Percentiles rank a stretch among this genome's conserved stretches.
phyloP scores from a whole-genome alignment of 352 stramenopile species.

The Pythium coloratum region DNA sequence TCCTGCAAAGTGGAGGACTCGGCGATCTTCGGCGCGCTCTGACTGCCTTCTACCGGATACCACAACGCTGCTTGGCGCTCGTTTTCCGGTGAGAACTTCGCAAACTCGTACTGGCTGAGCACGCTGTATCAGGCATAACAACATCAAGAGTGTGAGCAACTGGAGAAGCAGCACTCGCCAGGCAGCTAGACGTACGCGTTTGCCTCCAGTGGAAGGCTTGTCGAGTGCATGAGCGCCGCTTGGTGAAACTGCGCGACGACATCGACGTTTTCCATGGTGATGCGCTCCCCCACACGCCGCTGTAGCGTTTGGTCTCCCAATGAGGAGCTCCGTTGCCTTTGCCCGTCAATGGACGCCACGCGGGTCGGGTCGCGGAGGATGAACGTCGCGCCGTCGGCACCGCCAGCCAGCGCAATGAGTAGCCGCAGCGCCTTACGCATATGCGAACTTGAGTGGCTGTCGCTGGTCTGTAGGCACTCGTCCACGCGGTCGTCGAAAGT shows the following conservation, averaged over 20 bases:
- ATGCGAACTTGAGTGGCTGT: background rate
- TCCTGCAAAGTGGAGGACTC: background rate
- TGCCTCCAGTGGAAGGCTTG: slow-evolving; percentile 37
- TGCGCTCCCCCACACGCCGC: slow-evolving; percentile 50
- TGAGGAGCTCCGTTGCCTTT: background rate
- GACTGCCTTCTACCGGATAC: slow-evolving; percentile 17
- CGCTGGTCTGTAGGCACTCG: slow-evolving; percentile 11
- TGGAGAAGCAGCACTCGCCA: background rate
- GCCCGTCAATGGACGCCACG: background rate
- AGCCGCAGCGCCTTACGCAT: slow-evolving; percentile 44
- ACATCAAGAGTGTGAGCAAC: background rate
- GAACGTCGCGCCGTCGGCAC: slow-evolving; percentile 56
- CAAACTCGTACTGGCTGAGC: slow-evolving; percentile 13
- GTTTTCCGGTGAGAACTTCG: slow-evolving; percentile 10
- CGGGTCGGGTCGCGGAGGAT: slow-evolving; percentile 51
- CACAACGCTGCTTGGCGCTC: slow-evolving; percentile 15
- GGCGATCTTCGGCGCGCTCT: background rate
- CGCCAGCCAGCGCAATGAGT: slow-evolving; percentile 57
- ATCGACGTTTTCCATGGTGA: slow-evolving; percentile 49
- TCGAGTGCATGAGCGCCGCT: slow-evolving; percentile 25
- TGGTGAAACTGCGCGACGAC: slow-evolving; percentile 43
- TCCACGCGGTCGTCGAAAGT: slow-evolving; percentile 24
- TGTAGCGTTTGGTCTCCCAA: background rate
- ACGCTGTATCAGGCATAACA: slow-evolving; percentile 1
- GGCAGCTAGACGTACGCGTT: slow-evolving; percentile 30